Evolutionary conservation across 176 grass and related monocot genomes (phyloP).

Genomic region (Cenchrus fungigraminus): DNA sequence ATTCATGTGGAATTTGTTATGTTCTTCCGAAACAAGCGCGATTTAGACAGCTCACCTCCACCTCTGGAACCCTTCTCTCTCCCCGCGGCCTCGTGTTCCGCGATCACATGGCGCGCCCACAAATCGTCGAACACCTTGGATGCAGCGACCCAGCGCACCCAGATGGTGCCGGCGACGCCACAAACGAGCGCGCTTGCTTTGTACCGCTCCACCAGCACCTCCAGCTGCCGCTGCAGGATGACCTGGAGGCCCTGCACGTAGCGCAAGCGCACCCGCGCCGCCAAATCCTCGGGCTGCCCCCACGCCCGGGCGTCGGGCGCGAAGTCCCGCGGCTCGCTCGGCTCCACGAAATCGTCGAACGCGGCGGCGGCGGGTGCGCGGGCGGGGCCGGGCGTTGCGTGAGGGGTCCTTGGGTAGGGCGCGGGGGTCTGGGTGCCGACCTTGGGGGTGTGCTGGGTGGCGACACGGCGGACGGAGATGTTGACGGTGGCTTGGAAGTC

Average conservation of each 20-base stretch:
- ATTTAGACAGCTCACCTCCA: constrained; percentile 29
- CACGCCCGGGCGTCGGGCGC: not conserved
- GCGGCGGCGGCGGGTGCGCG: not conserved
- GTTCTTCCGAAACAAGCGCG: not conserved
- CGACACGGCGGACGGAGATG: constrained; percentile 28
- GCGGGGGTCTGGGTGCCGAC: constrained; percentile 19
- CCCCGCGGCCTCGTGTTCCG: not conserved
- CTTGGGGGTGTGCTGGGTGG: constrained; percentile 28
- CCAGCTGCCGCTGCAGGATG: constrained; percentile 70
- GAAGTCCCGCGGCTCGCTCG: constrained; percentile 54
- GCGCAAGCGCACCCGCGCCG: constrained; percentile 41
- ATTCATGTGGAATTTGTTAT: not conserved
- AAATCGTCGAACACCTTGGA: constrained; percentile 68
- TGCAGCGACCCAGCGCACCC: constrained; percentile 58
- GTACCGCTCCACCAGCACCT: constrained; percentile 70
- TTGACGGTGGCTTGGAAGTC: constrained; percentile 9
- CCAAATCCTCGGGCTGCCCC: constrained; percentile 43
- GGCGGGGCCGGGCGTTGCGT: not conserved
- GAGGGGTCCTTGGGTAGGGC: constrained; percentile 19
- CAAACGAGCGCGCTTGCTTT: constrained; percentile 66
- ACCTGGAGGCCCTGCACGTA: constrained; percentile 78
- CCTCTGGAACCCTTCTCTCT: not conserved
- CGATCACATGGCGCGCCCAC: constrained; percentile 55
- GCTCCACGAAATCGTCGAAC: constrained; percentile 41
- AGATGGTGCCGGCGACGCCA: constrained; percentile 53